Conservation (phyloP, 768 basidiomycete genomes). For the Gelatoporia subvermispora region DNA sequence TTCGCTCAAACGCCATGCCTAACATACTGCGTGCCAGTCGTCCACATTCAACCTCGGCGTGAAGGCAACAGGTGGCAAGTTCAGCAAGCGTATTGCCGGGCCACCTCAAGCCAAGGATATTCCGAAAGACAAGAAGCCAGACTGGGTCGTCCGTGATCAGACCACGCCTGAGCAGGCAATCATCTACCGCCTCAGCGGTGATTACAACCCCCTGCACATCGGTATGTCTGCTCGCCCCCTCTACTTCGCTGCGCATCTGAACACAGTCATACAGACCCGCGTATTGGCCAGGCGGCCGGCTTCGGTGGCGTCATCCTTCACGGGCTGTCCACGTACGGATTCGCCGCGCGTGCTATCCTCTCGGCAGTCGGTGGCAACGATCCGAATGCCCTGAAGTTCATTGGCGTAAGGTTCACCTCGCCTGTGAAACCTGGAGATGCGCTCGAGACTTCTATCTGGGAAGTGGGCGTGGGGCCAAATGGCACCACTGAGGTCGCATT, state of each 20-base stretch:
- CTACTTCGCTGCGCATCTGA: constrained; percentile 44
- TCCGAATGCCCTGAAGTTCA: constrained; percentile 56
- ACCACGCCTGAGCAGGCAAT: constrained; percentile 39
- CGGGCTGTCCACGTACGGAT: constrained; percentile 78
- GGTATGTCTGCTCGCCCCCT: constrained; percentile 24
- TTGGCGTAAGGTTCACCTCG: constrained; percentile 73
- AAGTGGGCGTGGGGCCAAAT: constrained; percentile 47
- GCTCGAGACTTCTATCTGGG: constrained; percentile 77
- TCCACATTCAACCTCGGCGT: constrained; percentile 41
- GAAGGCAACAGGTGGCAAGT: constrained; percentile 33
- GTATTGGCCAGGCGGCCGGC: constrained; percentile 63
- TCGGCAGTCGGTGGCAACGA: constrained; percentile 56
- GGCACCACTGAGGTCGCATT: constrained; percentile 35
- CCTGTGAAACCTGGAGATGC: constrained; percentile 82
- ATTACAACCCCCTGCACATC: constrained; percentile 49
- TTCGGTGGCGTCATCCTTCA: constrained; percentile 87
- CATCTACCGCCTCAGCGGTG: constrained; percentile 45
- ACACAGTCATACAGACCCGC: constrained; percentile 61
- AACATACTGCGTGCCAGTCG: constrained; percentile 18
- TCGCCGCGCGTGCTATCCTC: constrained; percentile 73
- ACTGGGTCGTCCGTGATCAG: constrained; percentile 36
- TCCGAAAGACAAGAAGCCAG: constrained; percentile 35
- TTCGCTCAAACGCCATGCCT: neutral
- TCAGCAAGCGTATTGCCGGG: constrained; percentile 34
- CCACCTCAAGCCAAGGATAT: constrained; percentile 30